phyloP scores from a whole-genome alignment of 2,329 filamentous ascomycete genomes.

The Epichloe amarillans region DNA sequence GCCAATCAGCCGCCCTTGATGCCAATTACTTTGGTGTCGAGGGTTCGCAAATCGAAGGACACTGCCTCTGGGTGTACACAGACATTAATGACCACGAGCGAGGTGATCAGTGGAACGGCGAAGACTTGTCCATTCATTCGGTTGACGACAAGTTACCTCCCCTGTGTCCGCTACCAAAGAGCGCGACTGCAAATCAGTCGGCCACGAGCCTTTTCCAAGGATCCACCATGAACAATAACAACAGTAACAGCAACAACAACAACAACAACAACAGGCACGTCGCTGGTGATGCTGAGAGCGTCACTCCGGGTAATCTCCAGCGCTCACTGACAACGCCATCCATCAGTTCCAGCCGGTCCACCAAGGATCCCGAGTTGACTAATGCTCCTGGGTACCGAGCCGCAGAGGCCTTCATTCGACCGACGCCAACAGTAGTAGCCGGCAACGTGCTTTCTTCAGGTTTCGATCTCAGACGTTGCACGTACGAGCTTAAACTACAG shows the following conservation, averaged over 20 bases:
- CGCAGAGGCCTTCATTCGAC: slow-evolving; percentile 84
- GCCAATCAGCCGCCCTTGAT: slow-evolving; percentile 83
- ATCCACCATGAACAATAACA: slow-evolving; percentile 2
- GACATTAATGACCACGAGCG: slow-evolving; percentile 72
- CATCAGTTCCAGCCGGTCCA: slow-evolving; percentile 44
- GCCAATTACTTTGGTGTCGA: slow-evolving; percentile 92
- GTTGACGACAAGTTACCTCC: slow-evolving; percentile 60
- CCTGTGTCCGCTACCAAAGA: slow-evolving; percentile 34
- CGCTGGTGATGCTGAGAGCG: slow-evolving; percentile 38
- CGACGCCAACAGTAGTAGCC: slow-evolving; percentile 61
- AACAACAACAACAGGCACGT: slow-evolving; percentile 22
- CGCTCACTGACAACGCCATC: slow-evolving; percentile 54
- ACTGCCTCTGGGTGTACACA: slow-evolving; percentile 81
- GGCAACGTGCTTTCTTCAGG: slow-evolving; percentile 59
- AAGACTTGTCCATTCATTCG: slow-evolving; percentile 86
- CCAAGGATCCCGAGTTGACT: slow-evolving; percentile 42
- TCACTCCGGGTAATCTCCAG: slow-evolving; percentile 67
- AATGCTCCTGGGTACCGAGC: slow-evolving; percentile 66
- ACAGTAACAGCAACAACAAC: slow-evolving; percentile 13
- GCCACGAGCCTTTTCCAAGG: slow-evolving; percentile 25
- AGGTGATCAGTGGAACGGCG: slow-evolving; percentile 95
- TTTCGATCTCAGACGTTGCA: slow-evolving; percentile 71
- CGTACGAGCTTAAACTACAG: slow-evolving; percentile 59
- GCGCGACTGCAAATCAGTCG: slow-evolving; percentile 27
- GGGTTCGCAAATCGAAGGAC: slow-evolving; percentile 69